Conservation (phyloP, 1,284 basidiomycete species). For the Heterobasidion occidentale region DNA sequence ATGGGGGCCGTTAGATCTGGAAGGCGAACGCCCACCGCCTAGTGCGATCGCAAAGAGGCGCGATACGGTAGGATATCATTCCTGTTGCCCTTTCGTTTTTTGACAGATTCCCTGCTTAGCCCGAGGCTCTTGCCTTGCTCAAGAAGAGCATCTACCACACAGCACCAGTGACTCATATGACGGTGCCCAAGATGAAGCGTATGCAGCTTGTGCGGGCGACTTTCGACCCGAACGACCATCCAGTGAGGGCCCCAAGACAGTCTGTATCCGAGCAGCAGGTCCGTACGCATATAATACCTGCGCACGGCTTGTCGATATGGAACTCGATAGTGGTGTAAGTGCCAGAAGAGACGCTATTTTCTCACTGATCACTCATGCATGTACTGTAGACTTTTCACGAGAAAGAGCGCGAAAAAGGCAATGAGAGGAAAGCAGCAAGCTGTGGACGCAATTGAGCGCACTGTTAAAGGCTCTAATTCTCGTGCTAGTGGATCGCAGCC, state of each 20-base stretch:
- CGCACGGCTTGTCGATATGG: slow-evolving; percentile 51
- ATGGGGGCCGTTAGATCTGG: slow-evolving; percentile 51
- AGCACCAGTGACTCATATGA: slow-evolving; percentile 45
- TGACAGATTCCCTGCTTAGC: slow-evolving; percentile 21
- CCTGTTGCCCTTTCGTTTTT: background rate
- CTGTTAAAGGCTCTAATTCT: background rate
- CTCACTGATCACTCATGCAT: background rate
- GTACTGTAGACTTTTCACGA: slow-evolving; percentile 35
- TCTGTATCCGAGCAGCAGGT: slow-evolving; percentile 54
- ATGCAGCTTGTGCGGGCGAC: slow-evolving; percentile 39
- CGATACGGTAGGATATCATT: slow-evolving; percentile 40
- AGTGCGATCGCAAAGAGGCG: slow-evolving; percentile 54
- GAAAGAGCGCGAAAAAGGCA: slow-evolving; percentile 37
- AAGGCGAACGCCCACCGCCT: slow-evolving; percentile 51
- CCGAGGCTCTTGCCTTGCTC: slow-evolving; percentile 45
- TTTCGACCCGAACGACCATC: slow-evolving; percentile 42
- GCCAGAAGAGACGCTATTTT: background rate
- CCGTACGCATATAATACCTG: slow-evolving; percentile 27
- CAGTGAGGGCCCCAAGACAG: slow-evolving; percentile 40
- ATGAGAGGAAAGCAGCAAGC: slow-evolving; percentile 25
- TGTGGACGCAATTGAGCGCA: background rate
- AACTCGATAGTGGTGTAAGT: slow-evolving; percentile 38
- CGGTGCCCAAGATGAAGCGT: slow-evolving; percentile 39
- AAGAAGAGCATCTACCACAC: slow-evolving; percentile 51
- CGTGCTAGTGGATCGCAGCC: background rate